Conservation (phyloP, 2,329 filamentous ascomycete genomes). For the Ceratocystis ficicola region DNA sequence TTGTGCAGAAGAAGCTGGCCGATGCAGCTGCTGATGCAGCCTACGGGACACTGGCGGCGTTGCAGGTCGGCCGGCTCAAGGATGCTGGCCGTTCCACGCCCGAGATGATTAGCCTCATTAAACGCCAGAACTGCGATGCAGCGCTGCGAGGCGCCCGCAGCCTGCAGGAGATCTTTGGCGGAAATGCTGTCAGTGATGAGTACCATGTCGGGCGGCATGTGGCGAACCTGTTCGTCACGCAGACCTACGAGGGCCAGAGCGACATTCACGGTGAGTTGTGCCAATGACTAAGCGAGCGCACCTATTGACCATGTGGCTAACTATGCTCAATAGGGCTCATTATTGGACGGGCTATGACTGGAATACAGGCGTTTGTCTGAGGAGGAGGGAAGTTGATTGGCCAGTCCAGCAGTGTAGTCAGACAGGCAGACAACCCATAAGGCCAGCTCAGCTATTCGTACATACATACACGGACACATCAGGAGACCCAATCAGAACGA, state of each 20-base stretch:
- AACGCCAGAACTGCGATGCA: slow-evolving; percentile 91
- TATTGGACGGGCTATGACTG: slow-evolving; percentile 55
- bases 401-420: too few species aligned
- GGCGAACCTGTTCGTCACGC: slow-evolving; percentile 89
- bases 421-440: too few species aligned
- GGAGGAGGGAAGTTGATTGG: too few species aligned
- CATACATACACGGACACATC: too few species aligned
- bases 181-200: slow-evolving; percentile 96
- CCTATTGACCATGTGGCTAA: neutral
- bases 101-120: slow-evolving; percentile 96
- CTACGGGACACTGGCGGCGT: slow-evolving; percentile 77
- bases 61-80: slow-evolving; percentile 86
- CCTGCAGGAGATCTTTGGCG: slow-evolving; percentile 91
- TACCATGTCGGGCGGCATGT: slow-evolving; percentile 92
- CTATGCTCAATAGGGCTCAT: slow-evolving; percentile 45
- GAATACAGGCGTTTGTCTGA: slow-evolving; percentile 68
- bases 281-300: neutral
- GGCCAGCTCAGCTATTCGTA: too few species aligned
- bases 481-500: too few species aligned
- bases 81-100: slow-evolving; percentile 77
- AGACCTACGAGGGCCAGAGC: slow-evolving; percentile 96
- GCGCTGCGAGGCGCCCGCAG: slow-evolving; percentile 67
- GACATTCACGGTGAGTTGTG: slow-evolving; percentile 77
- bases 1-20: slow-evolving; percentile 94
- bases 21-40: slow-evolving; percentile 85